phyloP scores from a whole-genome alignment of 495 filamentous ascomycete species.

The Echria macrotheca region DNA sequence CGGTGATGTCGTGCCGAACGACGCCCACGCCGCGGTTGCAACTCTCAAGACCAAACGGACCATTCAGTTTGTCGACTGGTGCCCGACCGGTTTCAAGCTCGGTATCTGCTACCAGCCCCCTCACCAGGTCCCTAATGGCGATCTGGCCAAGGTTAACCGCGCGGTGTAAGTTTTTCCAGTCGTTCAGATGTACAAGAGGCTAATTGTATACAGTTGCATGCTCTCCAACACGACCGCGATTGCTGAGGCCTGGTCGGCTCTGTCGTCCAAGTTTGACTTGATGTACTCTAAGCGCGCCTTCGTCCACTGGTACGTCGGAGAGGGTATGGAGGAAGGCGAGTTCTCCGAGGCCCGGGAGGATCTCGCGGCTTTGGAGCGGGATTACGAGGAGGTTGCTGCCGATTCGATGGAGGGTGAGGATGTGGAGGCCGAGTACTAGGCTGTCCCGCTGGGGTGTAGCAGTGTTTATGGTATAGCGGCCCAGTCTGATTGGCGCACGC shows the following conservation, averaged over 20 bases:
- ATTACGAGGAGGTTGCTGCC: conserved; percentile 98
- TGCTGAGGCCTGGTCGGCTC: conserved; percentile 94
- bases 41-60: conserved; percentile 97
- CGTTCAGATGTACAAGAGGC: conserved; percentile 21
- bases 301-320: conserved; percentile 99
- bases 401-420: conserved; percentile 90
- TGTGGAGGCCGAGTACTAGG: conserved; percentile 91
- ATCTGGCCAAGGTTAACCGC: conserved; percentile 94
- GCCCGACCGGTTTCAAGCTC: conserved; percentile 99
- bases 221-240: conserved; percentile 99
- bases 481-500: conserved; percentile 14
- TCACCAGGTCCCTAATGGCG: conserved; percentile 89
- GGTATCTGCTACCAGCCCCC: conserved; percentile 99
- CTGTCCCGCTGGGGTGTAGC: conserved; percentile 8
- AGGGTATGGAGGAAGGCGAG: conserved; percentile 99
- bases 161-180: conserved; percentile 68
- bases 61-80: conserved; percentile 99
- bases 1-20: conserved; percentile 95
- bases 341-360: conserved; percentile 99
- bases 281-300: conserved; percentile 99
- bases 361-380: conserved; percentile 92
- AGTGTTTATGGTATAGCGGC: conserved; percentile 13
- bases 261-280: conserved; percentile 98
- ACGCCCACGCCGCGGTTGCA: conserved; percentile 84
- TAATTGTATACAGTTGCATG: conserved; percentile 67